phyloP scores from a whole-genome alignment of 169 alveolate species.

The Perkinsus marinus region DNA sequence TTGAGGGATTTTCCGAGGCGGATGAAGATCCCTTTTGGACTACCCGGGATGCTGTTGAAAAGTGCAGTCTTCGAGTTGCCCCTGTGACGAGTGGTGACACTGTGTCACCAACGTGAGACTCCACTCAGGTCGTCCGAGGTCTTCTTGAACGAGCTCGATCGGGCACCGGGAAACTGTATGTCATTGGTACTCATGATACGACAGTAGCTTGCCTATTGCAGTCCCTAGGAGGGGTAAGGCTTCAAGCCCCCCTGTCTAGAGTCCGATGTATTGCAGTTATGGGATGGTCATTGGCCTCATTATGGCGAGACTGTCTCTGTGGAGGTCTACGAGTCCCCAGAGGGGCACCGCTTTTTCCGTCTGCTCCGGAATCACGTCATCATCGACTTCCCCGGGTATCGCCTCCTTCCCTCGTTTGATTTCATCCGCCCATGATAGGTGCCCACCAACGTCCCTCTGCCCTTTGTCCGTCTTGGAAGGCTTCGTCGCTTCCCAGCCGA shows the following conservation, averaged over 20 bases:
- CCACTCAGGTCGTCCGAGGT: background rate
- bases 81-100: background rate
- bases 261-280: background rate
- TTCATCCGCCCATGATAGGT: background rate
- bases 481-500: background rate
- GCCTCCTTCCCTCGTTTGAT: background rate
- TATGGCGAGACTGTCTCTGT: background rate
- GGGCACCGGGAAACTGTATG: background rate
- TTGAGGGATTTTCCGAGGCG: background rate
- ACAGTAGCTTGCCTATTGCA: background rate
- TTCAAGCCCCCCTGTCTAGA: background rate
- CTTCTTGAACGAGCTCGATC: background rate
- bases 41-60: background rate
- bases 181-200: background rate
- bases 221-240: background rate
- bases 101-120: background rate
- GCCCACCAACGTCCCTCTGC: background rate
- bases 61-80: background rate
- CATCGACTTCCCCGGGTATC: background rate
- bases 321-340: background rate
- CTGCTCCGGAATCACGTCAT: background rate
- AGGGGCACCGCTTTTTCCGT: background rate
- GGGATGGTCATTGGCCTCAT: background rate
- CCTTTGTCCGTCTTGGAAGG: background rate
- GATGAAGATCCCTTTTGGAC: background rate